Base-by-base conservation (phyloP, 2,329 filamentous ascomycete species). In the Aspergillus awamori region DNA sequence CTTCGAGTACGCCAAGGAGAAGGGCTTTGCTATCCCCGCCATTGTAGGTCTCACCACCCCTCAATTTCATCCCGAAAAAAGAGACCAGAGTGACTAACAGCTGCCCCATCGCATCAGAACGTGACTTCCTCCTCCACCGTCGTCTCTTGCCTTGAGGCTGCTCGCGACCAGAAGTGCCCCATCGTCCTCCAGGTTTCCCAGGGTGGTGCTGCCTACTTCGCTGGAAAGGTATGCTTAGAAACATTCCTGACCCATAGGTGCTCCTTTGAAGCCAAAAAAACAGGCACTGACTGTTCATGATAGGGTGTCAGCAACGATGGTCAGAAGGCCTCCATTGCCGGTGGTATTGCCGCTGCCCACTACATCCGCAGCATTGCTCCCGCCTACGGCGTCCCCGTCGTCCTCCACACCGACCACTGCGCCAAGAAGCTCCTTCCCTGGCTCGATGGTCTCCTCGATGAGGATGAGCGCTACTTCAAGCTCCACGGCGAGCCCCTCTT, bases 391-490 rank as follows among this genome's bases (percentile, higher is more conserved):
- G 83, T 98, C 69, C 94, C 94, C 74, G 92, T 97, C 70, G 84
- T 98, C 72, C 88, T 98, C 63, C 93, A 97, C 87, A 96, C 94
- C 77, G 95, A 99, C 80, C 95, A 98, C 86, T 97, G 94, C 82
- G 94, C 95, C 77, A 98, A 98, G 91, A 98, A 98, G 89, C 92
- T 98, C 62, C 89, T 98, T 60, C 95, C 95, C 65, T 98, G 94
- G 94, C 84, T 98, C 77, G 93, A 97, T 76, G 93, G 93, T 78
- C 93, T 97, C 89, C 82, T 98, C 71, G 93, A 95, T 66, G 94
- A 89, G 71, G 95, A 98, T 75, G 95, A 98, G 87, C 85, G 83
- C 63, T 94, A 93, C 85, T 97, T 96, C 90, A 96, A 97, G 89
- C 79, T 87, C 77, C 87, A 94, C 78, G 91, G 91, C 82, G 90